Evolutionary conservation across 2,329 filamentous ascomycete genomes (phyloP), one percentile per base, ranked within the genome.

Genomic region (Beauveria medogensis): DNA sequence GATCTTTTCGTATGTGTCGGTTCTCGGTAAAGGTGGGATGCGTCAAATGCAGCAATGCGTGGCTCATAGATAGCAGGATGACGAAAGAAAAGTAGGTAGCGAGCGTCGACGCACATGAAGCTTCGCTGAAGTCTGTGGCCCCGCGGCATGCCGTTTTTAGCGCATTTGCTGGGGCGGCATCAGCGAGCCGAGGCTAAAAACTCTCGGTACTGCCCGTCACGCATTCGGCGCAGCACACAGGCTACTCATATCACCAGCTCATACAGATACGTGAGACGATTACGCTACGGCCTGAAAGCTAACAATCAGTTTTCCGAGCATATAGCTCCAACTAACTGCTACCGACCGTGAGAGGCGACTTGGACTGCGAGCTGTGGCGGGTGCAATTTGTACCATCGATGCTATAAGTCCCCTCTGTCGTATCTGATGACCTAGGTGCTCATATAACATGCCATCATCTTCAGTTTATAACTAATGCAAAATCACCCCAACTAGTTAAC

Each of bases 171-270:
- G 55, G 55, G 55, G 55, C 46, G 18, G 55, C 46, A 50, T 58
- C 55, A 34, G 34, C 55, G 46, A 51, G 55, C 55, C 55, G 55
- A 58, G 55, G 55, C 55, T 58, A 58, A 58, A 58, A 58, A 24
- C 20, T 20, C 41, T 50, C n/a, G 20, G 43, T 55, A 30, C 54
- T 43, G 52, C 28, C 5, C 43, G 12, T 26, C 43, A 56, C 20
- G 20, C 28, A 24, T 55, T 46, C 26, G 41, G 53, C 41, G n/a
- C 26, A 24, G 28, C n/a, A 22, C 54, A 22, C n/a, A 20, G 52
- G 52, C 20, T 18, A 41, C 54, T 40, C 12, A 22, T 26, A 26
- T 26, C 51, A 28, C 48, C 48, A 20, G 34, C 28, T 51, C 48
- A 34, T 10, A 52, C 50, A 52, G 10, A 34, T n/a, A 52, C 50